A percentile compares a stretch with the other conserved stretches of the same genome.
These are phyloP conservation scores for Cercis canadensis DNA, from an alignment of 306 rosid species.

Conservation along the genomic window DNA sequence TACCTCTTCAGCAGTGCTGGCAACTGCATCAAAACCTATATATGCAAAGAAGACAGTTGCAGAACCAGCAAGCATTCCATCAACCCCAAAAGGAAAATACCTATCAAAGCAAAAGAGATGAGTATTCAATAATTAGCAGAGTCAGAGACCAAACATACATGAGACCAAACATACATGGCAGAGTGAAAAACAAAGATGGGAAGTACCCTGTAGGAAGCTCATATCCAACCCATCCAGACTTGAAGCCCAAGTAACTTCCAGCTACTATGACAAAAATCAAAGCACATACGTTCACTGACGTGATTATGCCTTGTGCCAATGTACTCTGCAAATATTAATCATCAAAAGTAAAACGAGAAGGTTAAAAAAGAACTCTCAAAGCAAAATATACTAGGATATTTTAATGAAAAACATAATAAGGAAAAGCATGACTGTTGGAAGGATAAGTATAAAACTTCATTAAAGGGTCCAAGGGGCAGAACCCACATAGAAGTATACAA, in stretches of 20 bases:
- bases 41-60: constrained; percentile 96
- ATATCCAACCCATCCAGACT: constrained; percentile 94
- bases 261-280: constrained; percentile 77
- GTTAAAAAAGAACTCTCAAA: neutral
- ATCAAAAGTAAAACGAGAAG: neutral
- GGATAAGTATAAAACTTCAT: neutral
- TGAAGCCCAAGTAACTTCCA: constrained; percentile 85
- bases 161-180: constrained; percentile 16
- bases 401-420: constrained; percentile 1
- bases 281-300: constrained; percentile 79
- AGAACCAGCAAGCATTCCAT: constrained; percentile 98
- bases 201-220: constrained; percentile 76
- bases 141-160: constrained; percentile 28
- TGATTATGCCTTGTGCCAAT: constrained; percentile 70
- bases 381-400: constrained; percentile 11
- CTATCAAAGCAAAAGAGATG: constrained; percentile 48
- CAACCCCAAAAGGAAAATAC: constrained; percentile 82
- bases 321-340: constrained; percentile 72
- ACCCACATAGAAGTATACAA: neutral
- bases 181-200: constrained; percentile 31
- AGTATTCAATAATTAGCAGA: constrained; percentile 28
- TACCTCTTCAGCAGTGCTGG: constrained; percentile 98
- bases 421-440: neutral
- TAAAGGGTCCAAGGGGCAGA: neutral
- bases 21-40: constrained; percentile 92